phyloP scores from a whole-genome alignment of 495 filamentous ascomycete genomes.

The Xylaria flabelliformis region DNA sequence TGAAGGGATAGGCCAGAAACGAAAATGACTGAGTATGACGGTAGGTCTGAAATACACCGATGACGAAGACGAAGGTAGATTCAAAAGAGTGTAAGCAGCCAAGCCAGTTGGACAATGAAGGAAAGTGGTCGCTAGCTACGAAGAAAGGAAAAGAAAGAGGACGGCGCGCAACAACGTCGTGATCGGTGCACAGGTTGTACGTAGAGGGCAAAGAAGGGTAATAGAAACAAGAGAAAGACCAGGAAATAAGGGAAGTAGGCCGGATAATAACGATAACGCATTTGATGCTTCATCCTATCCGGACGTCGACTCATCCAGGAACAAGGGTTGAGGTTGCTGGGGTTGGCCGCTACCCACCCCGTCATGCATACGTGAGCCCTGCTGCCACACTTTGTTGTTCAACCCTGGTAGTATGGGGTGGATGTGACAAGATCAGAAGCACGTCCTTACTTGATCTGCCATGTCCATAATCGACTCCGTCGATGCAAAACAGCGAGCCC shows the following conservation, averaged over 20 bases:
- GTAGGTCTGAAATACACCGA: slow-evolving; percentile 53
- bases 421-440: slow-evolving; percentile 39
- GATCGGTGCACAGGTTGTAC: slow-evolving; percentile 50
- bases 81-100: slow-evolving; percentile 62
- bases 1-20: slow-evolving; percentile 36
- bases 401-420: slow-evolving; percentile 36
- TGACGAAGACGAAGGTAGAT: slow-evolving; percentile 50
- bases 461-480: slow-evolving; percentile 33
- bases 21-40: slow-evolving; percentile 35
- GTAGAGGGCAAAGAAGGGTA: slow-evolving; percentile 47
- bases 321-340: slow-evolving; percentile 33
- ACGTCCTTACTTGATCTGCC: slow-evolving; percentile 40
- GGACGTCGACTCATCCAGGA: slow-evolving; percentile 33
- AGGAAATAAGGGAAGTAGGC: slow-evolving; percentile 35
- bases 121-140: slow-evolving; percentile 63
- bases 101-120: slow-evolving; percentile 63
- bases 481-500: slow-evolving; percentile 38
- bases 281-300: slow-evolving; percentile 38
- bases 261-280: slow-evolving; percentile 42
- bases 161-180: slow-evolving; percentile 57
- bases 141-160: slow-evolving; percentile 49
- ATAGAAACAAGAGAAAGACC: slow-evolving; percentile 46
- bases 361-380: slow-evolving; percentile 26
- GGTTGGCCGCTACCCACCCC: slow-evolving; percentile 19
- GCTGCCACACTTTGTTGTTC: slow-evolving; percentile 21